phyloP scores from a whole-genome alignment of 768 basidiomycete species.

The Rhodotorula sphaerocarpa region DNA sequence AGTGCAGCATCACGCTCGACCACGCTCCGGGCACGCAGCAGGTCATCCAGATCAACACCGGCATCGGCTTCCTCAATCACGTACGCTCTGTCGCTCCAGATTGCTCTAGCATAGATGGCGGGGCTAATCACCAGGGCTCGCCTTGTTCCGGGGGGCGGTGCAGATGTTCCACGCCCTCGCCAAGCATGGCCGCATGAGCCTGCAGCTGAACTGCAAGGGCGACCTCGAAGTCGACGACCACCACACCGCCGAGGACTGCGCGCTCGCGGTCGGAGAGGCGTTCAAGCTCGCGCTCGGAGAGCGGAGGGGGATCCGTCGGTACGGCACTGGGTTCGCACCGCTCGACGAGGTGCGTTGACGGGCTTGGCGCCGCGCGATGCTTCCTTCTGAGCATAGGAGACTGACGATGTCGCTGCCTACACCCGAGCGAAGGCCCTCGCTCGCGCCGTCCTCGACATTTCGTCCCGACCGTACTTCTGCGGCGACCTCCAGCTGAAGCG shows the following conservation, averaged over 20 bases:
- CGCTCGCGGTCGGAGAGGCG: constrained; percentile 51
- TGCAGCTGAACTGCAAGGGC: constrained; percentile 82
- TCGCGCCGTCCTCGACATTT: constrained; percentile 94
- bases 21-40: constrained; percentile 61
- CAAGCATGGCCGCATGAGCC: constrained; percentile 80
- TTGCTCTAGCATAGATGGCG: too few species aligned
- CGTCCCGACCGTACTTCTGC: constrained; percentile 91
- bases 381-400: background rate
- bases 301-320: constrained; percentile 83
- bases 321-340: constrained; percentile 93
- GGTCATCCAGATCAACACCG: constrained; percentile 75
- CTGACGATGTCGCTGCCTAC: background rate
- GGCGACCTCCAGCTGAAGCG: constrained; percentile 77
- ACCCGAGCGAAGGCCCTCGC: constrained; percentile 66
- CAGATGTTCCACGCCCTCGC: constrained; percentile 98
- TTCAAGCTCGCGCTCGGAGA: constrained; percentile 95
- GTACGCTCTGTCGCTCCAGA: too few species aligned
- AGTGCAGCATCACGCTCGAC: constrained; percentile 75
- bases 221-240: constrained; percentile 98
- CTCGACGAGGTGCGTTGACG: constrained; percentile 70
- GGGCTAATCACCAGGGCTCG: too few species aligned
- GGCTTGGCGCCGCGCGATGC: background rate
- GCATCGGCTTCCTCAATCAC: constrained; percentile 98
- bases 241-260: constrained; percentile 88
- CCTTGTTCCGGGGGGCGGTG: background rate